phyloP scores from a whole-genome alignment of 1,284 basidiomycete genomes.

The Ustilago nuda region DNA sequence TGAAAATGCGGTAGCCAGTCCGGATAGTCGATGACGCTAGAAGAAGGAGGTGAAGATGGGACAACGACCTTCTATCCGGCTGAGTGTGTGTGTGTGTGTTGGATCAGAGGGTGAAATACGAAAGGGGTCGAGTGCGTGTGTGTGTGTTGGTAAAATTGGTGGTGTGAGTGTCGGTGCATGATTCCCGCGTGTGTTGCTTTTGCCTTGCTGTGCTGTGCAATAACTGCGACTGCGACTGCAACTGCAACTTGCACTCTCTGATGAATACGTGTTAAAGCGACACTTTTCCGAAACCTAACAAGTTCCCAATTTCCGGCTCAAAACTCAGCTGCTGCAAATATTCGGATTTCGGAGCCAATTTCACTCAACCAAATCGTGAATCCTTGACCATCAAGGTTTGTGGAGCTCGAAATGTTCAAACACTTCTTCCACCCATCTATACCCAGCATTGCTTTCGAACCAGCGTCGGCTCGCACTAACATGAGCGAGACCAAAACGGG shows the following conservation, averaged over 20 bases:
- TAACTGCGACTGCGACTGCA: background rate
- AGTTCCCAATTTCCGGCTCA: background rate
- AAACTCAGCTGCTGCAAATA: background rate
- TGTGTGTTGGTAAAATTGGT: conserved; percentile 6
- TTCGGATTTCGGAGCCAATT: conserved; percentile 17
- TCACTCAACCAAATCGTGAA: background rate
- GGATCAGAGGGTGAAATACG: background rate
- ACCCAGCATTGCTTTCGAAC: background rate
- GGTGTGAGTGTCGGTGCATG: conserved; percentile 3
- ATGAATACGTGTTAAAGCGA: background rate
- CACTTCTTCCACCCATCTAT: conserved; percentile 1
- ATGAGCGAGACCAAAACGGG: conserved; percentile 30
- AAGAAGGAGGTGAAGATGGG: background rate
- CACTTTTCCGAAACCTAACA: background rate
- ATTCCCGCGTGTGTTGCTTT: conserved; percentile 14
- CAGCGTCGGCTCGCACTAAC: background rate
- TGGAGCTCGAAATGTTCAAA: background rate
- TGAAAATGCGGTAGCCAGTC: background rate
- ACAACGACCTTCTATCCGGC: background rate
- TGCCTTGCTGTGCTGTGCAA: conserved; percentile 4
- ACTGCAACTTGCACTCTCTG: background rate
- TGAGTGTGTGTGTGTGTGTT: background rate
- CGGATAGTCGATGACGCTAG: background rate
- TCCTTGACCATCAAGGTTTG: background rate
- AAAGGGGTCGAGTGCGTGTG: background rate